Base-by-base conservation (phyloP, 352 stramenopile genomes). In the Phytophthora sp. region DNA sequence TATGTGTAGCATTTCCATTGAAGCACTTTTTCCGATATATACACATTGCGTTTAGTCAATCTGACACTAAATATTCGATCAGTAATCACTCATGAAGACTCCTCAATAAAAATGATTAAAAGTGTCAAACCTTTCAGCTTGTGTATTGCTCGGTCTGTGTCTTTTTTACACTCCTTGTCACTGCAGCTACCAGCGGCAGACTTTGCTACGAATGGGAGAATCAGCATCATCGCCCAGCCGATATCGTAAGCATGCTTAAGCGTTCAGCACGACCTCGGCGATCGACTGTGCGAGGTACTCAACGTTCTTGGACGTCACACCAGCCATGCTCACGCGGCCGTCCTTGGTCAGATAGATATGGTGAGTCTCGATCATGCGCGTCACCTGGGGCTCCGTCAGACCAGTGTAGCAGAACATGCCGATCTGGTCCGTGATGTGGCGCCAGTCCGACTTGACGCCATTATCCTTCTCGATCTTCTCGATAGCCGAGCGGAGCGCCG, bases 321-420 rank as follows among this genome's bases (percentile, higher is more conserved):
- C 97, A 57, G 96, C 96, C 92, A 99, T 98, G 71, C 91, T 98
- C 71, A 99, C 98, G 71, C 98, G 94, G 33, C 98, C 98, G 80
- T 99, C 95, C 71, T 96, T 96, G 46, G 97, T 99, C 69, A 99
- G 88, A 83, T 99, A 99, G 74, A 99, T 98, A 76, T 98, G 95
- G 76, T 99, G 96, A 71, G 97, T 88, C 56, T 93, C 84, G 38
- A 97, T 98, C 78, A 99, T 92, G 71, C 84, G 84, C 50, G 90
- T 79, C 36, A 99, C 95, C 75, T 99, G 94, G 20, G 98, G 93
- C 67, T 98, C 90, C 38, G 82, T 96, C 46, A 99, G 82, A 18
- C 98, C 97, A 38, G 96, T 99, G 84, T 96, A 99, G 74, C 96
- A 99, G 87, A 99, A 99, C 98, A 99, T 99, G 63, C 98, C 96